A percentile compares a stretch with the other conserved stretches of the same genome.
These are phyloP conservation scores for Anthoceros angustus DNA, from an alignment of 225 moss, liverwort and hornwort species.

Conservation along the genomic window DNA sequence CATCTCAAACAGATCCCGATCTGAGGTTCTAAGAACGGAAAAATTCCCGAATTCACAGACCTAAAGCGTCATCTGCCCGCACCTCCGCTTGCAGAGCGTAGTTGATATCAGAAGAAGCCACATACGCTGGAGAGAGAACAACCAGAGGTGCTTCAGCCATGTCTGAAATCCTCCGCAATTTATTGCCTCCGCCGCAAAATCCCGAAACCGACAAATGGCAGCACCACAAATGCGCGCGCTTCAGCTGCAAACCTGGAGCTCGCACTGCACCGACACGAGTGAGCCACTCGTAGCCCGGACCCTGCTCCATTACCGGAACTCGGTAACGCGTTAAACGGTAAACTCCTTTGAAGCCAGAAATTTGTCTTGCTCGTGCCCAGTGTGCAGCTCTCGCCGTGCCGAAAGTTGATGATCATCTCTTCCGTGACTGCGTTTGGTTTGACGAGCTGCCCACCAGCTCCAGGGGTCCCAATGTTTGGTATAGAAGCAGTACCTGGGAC, in stretches of 20 bases:
- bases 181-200: too few species aligned
- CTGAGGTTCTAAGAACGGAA: background rate
- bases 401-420: conserved; percentile 98
- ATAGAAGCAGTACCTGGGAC: conserved; percentile 46
- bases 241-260: too few species aligned
- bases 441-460: conserved; percentile 79
- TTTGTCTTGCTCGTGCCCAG: too few species aligned
- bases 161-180: too few species aligned
- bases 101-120: background rate
- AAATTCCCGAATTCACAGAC: background rate
- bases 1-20: background rate
- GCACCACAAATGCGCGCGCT: too few species aligned
- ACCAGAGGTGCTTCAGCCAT: background rate
- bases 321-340: too few species aligned
- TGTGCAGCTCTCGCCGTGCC: too few species aligned
- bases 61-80: background rate
- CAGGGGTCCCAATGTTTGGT: conserved; percentile 90
- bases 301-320: too few species aligned
- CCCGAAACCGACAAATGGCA: too few species aligned
- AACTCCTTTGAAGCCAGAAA: too few species aligned
- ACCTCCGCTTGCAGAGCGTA: background rate
- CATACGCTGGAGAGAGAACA: background rate
- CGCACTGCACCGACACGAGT: too few species aligned
- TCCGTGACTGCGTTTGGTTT: conserved; percentile 99
- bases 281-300: too few species aligned